phyloP scores from a whole-genome alignment of 2,329 filamentous ascomycete genomes.

The Phialemoniopsis sp. region DNA sequence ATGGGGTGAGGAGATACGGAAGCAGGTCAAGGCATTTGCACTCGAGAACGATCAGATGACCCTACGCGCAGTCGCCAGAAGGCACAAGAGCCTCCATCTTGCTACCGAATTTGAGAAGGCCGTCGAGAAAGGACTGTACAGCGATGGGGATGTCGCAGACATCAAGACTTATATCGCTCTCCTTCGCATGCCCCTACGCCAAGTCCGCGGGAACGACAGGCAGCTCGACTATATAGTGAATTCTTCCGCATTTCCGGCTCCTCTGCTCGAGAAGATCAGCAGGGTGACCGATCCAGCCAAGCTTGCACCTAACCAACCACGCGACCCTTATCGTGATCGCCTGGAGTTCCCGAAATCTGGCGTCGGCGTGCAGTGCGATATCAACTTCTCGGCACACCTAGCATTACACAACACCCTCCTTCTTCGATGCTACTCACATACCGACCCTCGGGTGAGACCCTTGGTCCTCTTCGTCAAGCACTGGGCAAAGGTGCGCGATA shows the following conservation, averaged over 20 bases:
- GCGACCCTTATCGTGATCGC: conserved; percentile 50
- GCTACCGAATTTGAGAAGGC: conserved; percentile 51
- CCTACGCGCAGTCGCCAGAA: conserved; percentile 37
- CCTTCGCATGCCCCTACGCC: conserved; percentile 33
- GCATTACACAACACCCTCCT: conserved; percentile 81
- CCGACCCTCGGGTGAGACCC: conserved; percentile 71
- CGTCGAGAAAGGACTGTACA: conserved; percentile 42
- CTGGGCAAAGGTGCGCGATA: conserved; percentile 81
- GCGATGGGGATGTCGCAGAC: conserved; percentile 22
- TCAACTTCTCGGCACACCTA: conserved; percentile 85
- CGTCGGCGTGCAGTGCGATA: conserved; percentile 83
- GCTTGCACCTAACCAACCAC: conserved; percentile 44
- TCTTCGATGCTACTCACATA: conserved; percentile 76
- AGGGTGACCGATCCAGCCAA: conserved; percentile 44
- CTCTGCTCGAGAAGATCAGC: conserved; percentile 22
- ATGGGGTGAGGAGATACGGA: conserved; percentile 37
- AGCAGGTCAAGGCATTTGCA: conserved; percentile 30
- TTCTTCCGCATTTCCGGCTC: too few relatives aligned
- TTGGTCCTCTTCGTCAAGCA: conserved; percentile 85
- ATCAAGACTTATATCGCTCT: conserved; percentile 46
- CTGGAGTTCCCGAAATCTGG: conserved; percentile 76
- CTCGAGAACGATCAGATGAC: conserved; percentile 13
- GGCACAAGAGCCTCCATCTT: conserved; percentile 53
- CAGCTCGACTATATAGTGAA: conserved; percentile 27
- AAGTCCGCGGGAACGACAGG: conserved; percentile 10